Evolutionary conservation across 129 eudicot genomes (phyloP), one percentile per base, ranked within the genome.

Genomic region (Flaveria trinervia): DNA sequence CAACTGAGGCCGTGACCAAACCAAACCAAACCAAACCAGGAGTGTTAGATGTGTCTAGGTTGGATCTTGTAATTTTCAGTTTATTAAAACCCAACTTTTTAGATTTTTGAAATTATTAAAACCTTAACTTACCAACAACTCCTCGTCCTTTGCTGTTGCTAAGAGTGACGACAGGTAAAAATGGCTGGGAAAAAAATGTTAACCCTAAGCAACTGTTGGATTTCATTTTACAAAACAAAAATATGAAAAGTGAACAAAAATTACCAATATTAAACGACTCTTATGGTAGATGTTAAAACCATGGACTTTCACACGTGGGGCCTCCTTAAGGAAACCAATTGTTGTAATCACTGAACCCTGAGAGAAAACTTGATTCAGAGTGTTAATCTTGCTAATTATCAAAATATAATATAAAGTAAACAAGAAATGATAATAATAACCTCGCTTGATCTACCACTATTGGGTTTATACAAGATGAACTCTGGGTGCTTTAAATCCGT

Each of bases 221-320:
- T 26, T 43, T 65, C 16, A 17, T 12, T 12, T 66, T 30, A 17
- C 67, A n/a, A 52, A 39, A 33, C 25, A 79, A 65, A 72, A 16
- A 6, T 54, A 28, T 13, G 23, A 69, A 66, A 57, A 51, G 33
- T 20, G 44, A 73, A 73, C 18, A 20, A 45, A 68, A 39, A 70
- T 68, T n/a, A 87, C 91, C 86, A 87, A 62, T 56, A 87, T 79
- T 65, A 84, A 77, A 60, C 86, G 91, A n/a, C 84, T 66, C 81
- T 72, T 87, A 72, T 87, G 88, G 77, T 87, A 87, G 70, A 87
- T 83, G 80, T 76, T 87, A 66, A 84, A 82, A 7, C 91, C 91
- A 79, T 87, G 91, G 25, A 87, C 36, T 52, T 82, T 72, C 36
- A 84, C 88, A 70, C 60, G 25, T 33, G 91, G 91, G 73, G 91